These are phyloP conservation scores for Bruguiera gymnorhiza DNA, from an alignment of 345 rosid genomes.

Conservation along the genomic window DNA sequence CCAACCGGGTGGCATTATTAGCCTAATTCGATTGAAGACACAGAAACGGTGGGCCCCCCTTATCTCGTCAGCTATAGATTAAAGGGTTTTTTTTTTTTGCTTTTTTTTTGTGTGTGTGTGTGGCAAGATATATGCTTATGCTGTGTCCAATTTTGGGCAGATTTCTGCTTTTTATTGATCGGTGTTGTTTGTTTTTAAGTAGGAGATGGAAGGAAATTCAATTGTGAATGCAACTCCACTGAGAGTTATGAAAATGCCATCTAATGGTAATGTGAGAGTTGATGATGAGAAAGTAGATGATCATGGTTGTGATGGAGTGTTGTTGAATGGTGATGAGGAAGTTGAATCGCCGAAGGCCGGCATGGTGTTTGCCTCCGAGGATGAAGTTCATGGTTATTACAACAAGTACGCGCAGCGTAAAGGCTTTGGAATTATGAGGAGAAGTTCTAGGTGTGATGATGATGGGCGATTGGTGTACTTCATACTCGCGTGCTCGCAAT, in stretches of 20 bases:
- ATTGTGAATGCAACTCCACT: too few relatives aligned
- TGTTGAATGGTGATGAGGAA: neutral
- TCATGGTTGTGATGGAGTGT: neutral
- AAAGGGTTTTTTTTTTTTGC: too few relatives aligned
- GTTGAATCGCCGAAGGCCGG: constrained; percentile 4
- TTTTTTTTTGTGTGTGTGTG: too few relatives aligned
- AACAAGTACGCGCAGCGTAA: neutral
- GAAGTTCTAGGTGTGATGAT: constrained; percentile 10
- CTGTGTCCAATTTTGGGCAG: too few relatives aligned
- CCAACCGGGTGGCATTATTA: too few relatives aligned
- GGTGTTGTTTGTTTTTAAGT: neutral
- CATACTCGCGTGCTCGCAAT: neutral
- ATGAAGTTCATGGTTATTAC: neutral
- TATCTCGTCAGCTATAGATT: too few relatives aligned
- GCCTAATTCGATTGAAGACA: too few relatives aligned
- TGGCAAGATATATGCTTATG: too few relatives aligned
- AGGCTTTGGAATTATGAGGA: constrained; percentile 4
- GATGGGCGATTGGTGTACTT: neutral
- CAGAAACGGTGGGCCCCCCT: too few relatives aligned
- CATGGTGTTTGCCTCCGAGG: constrained; percentile 3
- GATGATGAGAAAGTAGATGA: constrained; percentile 2
- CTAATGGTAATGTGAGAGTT: too few relatives aligned
- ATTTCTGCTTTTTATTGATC: too few relatives aligned
- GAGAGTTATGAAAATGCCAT: neutral
- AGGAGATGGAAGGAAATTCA: constrained; percentile 2